Conservation (phyloP, 257 asterid species). For the Eustoma russellianum region DNA sequence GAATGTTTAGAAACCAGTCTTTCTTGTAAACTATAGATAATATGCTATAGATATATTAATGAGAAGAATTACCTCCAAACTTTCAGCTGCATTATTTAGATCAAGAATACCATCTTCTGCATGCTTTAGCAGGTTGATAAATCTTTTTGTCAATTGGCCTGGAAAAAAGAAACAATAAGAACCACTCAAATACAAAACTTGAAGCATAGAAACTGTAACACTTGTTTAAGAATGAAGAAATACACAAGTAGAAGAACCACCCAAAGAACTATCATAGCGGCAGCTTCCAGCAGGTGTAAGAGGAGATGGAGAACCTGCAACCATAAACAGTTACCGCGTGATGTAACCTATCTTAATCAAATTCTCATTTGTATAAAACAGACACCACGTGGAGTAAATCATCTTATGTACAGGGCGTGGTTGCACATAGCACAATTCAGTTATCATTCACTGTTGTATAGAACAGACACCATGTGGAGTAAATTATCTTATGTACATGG, state of each 20-base stretch:
- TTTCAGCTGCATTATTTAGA: constrained; percentile 85
- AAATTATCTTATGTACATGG: not conserved
- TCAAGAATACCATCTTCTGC: constrained; percentile 85
- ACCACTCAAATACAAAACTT: not conserved
- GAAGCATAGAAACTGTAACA: not conserved
- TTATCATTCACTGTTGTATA: not conserved
- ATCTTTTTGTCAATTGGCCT: constrained; percentile 45
- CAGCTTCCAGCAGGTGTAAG: constrained; percentile 89
- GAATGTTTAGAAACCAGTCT: constrained; percentile 4
- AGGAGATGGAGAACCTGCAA: constrained; percentile 78
- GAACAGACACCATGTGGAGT: not conserved
- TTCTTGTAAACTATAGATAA: not conserved
- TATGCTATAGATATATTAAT: not conserved
- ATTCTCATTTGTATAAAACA: not conserved
- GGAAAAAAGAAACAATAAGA: constrained; percentile 11
- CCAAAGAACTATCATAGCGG: constrained; percentile 87
- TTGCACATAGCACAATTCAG: not conserved
- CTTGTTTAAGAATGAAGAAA: not conserved
- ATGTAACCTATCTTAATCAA: not conserved
- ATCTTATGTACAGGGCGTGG: not conserved
- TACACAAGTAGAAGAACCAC: constrained; percentile 25
- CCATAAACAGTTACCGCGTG: constrained; percentile 3
- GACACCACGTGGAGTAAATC: not conserved
- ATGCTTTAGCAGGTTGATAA: constrained; percentile 37
- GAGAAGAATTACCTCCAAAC: constrained; percentile 34